phyloP scores from a whole-genome alignment of 768 basidiomycete species.

The Macrolepiota fuliginosa region DNA sequence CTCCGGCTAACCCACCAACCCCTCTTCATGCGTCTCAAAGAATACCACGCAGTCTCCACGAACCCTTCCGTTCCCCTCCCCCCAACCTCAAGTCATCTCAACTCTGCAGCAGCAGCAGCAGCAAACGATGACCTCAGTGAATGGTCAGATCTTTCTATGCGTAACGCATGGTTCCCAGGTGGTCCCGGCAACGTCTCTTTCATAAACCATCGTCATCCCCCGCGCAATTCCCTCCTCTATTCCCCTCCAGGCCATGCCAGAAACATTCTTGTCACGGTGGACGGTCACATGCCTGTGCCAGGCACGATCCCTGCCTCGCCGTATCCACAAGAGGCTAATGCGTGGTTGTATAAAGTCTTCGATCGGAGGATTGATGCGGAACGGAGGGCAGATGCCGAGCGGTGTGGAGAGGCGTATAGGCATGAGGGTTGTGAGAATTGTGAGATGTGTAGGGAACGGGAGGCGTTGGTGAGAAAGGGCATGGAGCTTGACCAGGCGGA shows the following conservation, averaged over 20 bases:
- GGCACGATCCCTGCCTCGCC: constrained; percentile 4
- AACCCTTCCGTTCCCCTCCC: not conserved
- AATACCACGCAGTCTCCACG: constrained; percentile 4
- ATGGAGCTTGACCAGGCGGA: constrained; percentile 10
- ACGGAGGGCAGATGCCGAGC: not conserved
- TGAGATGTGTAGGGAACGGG: constrained; percentile 17
- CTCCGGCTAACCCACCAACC: constrained; percentile 14
- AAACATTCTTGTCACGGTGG: not conserved
- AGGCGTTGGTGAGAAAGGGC: constrained; percentile 15
- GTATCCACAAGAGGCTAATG: constrained; percentile 13
- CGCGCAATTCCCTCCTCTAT: not conserved
- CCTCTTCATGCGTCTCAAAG: constrained; percentile 18
- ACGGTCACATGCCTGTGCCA: not conserved
- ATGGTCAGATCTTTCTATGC: constrained; percentile 23
- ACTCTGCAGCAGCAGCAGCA: not conserved
- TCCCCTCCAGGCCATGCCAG: not conserved
- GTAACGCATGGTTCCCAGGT: constrained; percentile 41
- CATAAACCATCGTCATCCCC: not conserved
- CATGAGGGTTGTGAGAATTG: constrained; percentile 8
- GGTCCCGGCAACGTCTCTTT: constrained; percentile 18
- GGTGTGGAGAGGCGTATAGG: constrained; percentile 7
- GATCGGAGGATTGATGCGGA: constrained; percentile 25
- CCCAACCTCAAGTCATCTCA: not conserved
- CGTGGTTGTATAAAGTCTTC: constrained; percentile 40
- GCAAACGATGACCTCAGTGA: not conserved